Conservation (phyloP, 345 rosid genomes). For the Pugionium cornutum region DNA sequence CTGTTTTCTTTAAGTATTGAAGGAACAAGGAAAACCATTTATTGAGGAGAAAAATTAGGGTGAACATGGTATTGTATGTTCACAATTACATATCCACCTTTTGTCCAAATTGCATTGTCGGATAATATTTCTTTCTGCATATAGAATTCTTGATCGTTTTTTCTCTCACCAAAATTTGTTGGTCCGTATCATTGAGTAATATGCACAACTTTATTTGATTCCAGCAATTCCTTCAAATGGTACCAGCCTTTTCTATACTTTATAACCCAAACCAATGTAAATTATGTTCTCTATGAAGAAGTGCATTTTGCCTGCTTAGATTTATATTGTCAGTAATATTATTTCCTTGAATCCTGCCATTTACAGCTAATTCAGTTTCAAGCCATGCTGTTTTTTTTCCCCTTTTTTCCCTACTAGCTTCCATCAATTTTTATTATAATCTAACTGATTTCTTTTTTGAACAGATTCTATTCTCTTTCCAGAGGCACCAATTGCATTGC, state of each 20-base stretch:
- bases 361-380: background rate
- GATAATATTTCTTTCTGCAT: too few species aligned
- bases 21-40: too few species aligned
- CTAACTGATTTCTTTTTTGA: slow-evolving; percentile 12
- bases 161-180: background rate
- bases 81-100: too few species aligned
- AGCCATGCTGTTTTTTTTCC: slow-evolving; percentile 8
- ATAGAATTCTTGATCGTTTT: background rate
- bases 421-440: slow-evolving; percentile 19
- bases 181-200: background rate
- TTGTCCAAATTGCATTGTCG: too few species aligned
- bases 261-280: background rate
- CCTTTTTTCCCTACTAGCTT: background rate
- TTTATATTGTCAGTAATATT: too few species aligned
- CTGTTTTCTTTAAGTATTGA: background rate
- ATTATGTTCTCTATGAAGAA: background rate
- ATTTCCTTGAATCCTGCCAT: background rate
- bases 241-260: background rate
- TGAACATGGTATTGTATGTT: too few species aligned
- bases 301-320: background rate
- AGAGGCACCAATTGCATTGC: slow-evolving; percentile 88
- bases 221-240: background rate
- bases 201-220: background rate
- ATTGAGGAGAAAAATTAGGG: too few species aligned
- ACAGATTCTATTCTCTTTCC: slow-evolving; percentile 98